Percentiles rank a stretch among this genome's conserved stretches.
Evolutionary conservation across 2,329 filamentous ascomycete genomes (phyloP).

Genomic region (Oidium heveae): DNA sequence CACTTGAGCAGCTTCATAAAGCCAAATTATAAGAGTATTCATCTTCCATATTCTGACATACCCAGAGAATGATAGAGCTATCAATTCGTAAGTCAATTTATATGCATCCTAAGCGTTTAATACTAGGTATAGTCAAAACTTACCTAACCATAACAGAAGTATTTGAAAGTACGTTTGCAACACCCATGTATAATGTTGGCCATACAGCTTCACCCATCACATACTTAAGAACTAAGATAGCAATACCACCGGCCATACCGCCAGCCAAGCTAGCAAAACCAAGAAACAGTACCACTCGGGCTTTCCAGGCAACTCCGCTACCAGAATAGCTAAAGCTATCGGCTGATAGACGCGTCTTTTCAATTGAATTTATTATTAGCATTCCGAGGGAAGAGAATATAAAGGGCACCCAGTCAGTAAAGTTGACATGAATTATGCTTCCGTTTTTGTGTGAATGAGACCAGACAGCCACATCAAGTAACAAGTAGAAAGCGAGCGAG

Average conservation of each 20-base stretch:
- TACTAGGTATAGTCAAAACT: conserved; percentile 8
- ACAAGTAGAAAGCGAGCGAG: conserved; percentile 41
- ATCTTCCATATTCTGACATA: conserved; percentile 49
- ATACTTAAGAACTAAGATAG: conserved; percentile 40
- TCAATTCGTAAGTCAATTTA: not conserved
- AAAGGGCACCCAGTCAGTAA: conserved; percentile 44
- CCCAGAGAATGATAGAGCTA: conserved; percentile 38
- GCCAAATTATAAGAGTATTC: conserved; percentile 44
- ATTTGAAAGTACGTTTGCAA: conserved; percentile 41
- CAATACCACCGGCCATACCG: conserved; percentile 44
- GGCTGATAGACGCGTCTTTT: conserved; percentile 37
- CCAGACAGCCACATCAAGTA: conserved; percentile 43
- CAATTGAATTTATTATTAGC: conserved; percentile 46
- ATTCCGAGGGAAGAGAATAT: conserved; percentile 42
- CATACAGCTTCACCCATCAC: conserved; percentile 29
- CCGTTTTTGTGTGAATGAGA: conserved; percentile 34
- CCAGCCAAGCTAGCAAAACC: conserved; percentile 40
- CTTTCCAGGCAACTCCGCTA: conserved; percentile 41
- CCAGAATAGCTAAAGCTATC: conserved; percentile 38
- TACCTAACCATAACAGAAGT: conserved; percentile 34
- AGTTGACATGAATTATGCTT: conserved; percentile 35
- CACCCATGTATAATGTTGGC: conserved; percentile 37
- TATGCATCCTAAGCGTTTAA: too few relatives aligned
- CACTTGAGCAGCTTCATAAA: conserved; percentile 17
- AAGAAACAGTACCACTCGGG: conserved; percentile 39